Base-by-base conservation (phyloP, 148 eudicot genomes). In the Arctostaphylos glauca region DNA sequence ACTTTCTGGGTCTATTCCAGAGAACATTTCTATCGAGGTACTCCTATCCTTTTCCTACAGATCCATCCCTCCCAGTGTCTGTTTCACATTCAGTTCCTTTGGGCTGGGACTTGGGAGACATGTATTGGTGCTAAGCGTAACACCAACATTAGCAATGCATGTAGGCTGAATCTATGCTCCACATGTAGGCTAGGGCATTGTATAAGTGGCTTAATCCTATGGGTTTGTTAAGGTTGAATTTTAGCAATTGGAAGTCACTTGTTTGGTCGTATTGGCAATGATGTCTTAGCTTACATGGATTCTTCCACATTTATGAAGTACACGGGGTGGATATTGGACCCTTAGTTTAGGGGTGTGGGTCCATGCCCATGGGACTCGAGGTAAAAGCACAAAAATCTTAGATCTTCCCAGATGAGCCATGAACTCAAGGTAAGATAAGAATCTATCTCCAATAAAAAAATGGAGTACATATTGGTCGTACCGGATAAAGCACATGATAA, bases 1-100 rank as follows among this genome's bases (percentile, higher is more conserved):
- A 86, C 80, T 88, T 84, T 89, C 90, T 25, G 91, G 92, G 84
- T 80, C 91, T 18, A 70, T 93, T 83, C 96, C 98, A 60, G 89
- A 78, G 9, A 90, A 93, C 76, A 68, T 90, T 56, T 82, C 89
- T 77, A 86, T 95, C 2, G 98, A 95, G 97, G 98, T 93, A 89
- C 50, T 85, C 80, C 52, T 43, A 75, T 80, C 50, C 52, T 52
- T 7, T 70, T 12, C 8, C 38, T 49, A 64, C 76, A 7, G 50
- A 78, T 74, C 60, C 12, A 47, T 9, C 10, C 3, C 7, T 56
- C 44, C 44, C 2, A 19, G 21, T 49, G 50, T 56, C 38, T 1
- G 18, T 47, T 68, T 44, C 43, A 41, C 18, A 41, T 23, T 66
- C 77, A 43, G 9, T 67, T 80, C 49, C 75, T 49, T 14, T 80